Evolutionary conservation across 2,329 filamentous ascomycete genomes (phyloP).

Genomic region (Colletotrichum orbiculare): DNA sequence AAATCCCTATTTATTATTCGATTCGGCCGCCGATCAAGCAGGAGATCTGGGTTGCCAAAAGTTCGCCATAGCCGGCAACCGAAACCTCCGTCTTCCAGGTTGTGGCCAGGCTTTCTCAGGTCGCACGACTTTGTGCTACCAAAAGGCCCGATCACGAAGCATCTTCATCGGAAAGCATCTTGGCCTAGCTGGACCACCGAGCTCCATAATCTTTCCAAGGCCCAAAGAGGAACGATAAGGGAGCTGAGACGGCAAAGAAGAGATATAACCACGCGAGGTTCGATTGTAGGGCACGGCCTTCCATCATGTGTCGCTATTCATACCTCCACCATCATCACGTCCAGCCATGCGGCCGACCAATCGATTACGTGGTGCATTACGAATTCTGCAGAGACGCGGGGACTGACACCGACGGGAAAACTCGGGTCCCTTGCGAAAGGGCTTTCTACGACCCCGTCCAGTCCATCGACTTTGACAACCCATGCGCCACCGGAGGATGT

Average conservation of each 20-base stretch:
- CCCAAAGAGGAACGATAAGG: no score
- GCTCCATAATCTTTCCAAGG: no score
- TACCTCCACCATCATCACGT: slow-evolving; percentile 64
- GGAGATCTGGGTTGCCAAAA: slow-evolving; percentile 7
- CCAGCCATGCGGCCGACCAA: slow-evolving; percentile 52
- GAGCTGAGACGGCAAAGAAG: no score
- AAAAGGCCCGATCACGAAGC: background rate
- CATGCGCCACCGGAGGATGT: slow-evolving; percentile 58
- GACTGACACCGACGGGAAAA: slow-evolving; percentile 43
- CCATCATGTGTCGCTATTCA: slow-evolving; percentile 61
- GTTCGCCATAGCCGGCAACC: slow-evolving; percentile 1
- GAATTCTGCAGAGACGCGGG: slow-evolving; percentile 54
- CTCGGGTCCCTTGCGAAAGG: slow-evolving; percentile 38
- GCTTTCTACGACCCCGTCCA: slow-evolving; percentile 45
- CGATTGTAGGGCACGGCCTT: no score
- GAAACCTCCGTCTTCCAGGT: background rate
- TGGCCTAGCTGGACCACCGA: background rate
- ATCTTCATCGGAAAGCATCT: background rate
- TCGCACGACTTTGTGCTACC: slow-evolving; percentile 15
- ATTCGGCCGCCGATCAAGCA: background rate
- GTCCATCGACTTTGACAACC: slow-evolving; percentile 52
- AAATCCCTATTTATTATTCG: slow-evolving; percentile 7
- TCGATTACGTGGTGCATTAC: slow-evolving; percentile 56
- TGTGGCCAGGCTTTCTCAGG: background rate
- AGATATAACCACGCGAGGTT: background rate